These are phyloP conservation scores for Neopestalotiopsis clavispora DNA, from an alignment of 2,329 filamentous ascomycete species.

Conservation along the genomic window DNA sequence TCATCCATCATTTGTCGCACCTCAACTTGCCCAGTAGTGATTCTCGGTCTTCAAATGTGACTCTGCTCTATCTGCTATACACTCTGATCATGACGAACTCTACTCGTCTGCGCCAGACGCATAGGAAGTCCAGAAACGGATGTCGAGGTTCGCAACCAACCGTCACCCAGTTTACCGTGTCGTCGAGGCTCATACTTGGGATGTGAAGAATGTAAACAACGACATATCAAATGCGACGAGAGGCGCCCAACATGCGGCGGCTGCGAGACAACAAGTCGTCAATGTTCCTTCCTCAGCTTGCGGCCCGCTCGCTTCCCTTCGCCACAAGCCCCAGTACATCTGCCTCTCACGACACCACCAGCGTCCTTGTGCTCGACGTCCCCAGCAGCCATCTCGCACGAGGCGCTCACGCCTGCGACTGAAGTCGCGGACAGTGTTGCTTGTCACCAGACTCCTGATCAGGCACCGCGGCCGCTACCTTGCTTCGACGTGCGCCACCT, in stretches of 20 bases:
- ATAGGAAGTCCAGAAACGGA: not conserved
- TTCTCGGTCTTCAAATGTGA: too few relatives aligned
- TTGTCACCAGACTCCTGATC: not conserved
- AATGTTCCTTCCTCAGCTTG: not conserved
- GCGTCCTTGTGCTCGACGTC: not conserved
- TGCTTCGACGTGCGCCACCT: not conserved
- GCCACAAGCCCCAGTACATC: not conserved
- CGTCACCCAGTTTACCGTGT: not conserved
- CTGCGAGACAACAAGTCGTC: not conserved
- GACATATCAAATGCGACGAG: constrained; percentile 6
- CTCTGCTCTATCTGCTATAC: too few relatives aligned
- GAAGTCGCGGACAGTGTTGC: not conserved
- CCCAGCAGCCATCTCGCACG: too few relatives aligned
- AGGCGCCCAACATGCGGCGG: not conserved
- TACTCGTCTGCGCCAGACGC: not conserved
- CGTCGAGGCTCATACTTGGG: not conserved
- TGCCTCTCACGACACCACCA: not conserved
- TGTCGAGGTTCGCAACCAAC: not conserved
- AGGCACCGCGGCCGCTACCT: not conserved
- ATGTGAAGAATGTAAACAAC: not conserved
- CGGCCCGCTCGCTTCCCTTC: not conserved
- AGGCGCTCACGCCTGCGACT: not conserved
- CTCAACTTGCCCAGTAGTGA: too few relatives aligned
- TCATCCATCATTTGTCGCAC: too few relatives aligned
- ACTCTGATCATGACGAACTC: too few relatives aligned